Evolutionary conservation across 148 eudicot species (phyloP).

Genomic region (Selenicereus undatus): DNA sequence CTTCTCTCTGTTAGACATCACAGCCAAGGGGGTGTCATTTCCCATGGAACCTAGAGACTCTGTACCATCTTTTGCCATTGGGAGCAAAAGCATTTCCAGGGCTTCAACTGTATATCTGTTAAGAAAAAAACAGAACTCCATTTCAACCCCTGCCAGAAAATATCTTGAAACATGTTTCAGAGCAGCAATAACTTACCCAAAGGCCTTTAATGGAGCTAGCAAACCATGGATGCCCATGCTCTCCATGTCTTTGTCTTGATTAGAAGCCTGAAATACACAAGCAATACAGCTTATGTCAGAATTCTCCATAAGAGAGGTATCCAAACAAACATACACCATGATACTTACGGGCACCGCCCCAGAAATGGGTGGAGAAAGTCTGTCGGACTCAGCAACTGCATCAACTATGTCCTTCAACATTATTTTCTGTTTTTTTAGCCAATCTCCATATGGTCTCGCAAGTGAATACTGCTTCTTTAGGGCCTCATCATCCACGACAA

Average conservation of each 20-base stretch:
- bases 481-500: conserved; percentile 94
- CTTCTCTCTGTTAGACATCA: conserved; percentile 94
- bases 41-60: conserved; percentile 99
- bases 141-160: neutral
- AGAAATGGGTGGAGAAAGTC: conserved; percentile 62
- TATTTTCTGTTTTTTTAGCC: conserved; percentile 86
- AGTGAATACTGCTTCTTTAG: conserved; percentile 86
- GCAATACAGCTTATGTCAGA: conserved; percentile 15
- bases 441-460: conserved; percentile 86
- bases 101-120: conserved; percentile 80
- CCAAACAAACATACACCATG: neutral
- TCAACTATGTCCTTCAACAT: conserved; percentile 80
- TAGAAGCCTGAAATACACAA: conserved; percentile 47
- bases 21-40: conserved; percentile 97
- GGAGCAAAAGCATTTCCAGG: conserved; percentile 90
- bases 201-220: conserved; percentile 85
- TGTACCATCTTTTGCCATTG: conserved; percentile 95
- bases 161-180: neutral
- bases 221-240: conserved; percentile 89
- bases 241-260: conserved; percentile 73
- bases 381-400: conserved; percentile 57
- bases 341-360: conserved; percentile 68
- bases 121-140: conserved; percentile 15
- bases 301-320: neutral
- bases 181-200: conserved; percentile 51